Evolutionary conservation across 352 stramenopile species (phyloP), one percentile per base, ranked within the genome.

Genomic region (Pythium apleroticum): DNA sequence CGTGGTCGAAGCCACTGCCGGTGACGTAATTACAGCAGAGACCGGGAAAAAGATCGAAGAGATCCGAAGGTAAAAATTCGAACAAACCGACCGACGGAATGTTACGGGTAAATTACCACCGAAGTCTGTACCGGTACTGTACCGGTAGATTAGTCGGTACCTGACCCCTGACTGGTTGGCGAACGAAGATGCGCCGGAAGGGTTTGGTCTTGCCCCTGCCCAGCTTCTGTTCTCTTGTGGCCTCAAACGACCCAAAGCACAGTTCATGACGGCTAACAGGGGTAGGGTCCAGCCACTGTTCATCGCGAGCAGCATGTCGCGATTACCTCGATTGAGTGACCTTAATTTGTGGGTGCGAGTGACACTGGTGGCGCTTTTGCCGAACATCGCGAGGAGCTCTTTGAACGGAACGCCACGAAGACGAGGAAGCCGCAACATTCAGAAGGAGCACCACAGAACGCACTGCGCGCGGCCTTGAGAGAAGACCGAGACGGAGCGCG

Each of bases 21-120:
- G 31, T 28, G 22, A 35, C 60, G 63, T 72, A 72, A 72, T 72
- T 72, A 72, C 58, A 24, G 27, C 20, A 8, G 4, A 50, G 45
- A 62, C 30, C 11, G 19, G 14, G 33, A 48, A 65, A 70, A 65
- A 70, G 52, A 66, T 63, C 50, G 52, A 71, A 63, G 50, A 64
- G 20, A 50, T 50, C 43, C 43, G 43, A 50, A 50, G 43, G 43
- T 50, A 50, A 50, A 50, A 50, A 50, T 28, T 50, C 19, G 43
- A 50, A 50, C 43, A 41, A 41, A n/a, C 7, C 11, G 11, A 12
- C 14, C 0, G 35, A 27, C 20, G 43, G 20, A 22, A 33, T 10
- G 15, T 30, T 55, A 7, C 25, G 1, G 20, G 49, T 55, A 35
- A 35, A 57, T 43, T 39, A 19, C 43, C 8, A 4, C 17, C 12